Percentiles rank a stretch among this genome's conserved stretches.
phyloP scores from a whole-genome alignment of 2,329 filamentous ascomycete species.

The Alternaria postmessia region DNA sequence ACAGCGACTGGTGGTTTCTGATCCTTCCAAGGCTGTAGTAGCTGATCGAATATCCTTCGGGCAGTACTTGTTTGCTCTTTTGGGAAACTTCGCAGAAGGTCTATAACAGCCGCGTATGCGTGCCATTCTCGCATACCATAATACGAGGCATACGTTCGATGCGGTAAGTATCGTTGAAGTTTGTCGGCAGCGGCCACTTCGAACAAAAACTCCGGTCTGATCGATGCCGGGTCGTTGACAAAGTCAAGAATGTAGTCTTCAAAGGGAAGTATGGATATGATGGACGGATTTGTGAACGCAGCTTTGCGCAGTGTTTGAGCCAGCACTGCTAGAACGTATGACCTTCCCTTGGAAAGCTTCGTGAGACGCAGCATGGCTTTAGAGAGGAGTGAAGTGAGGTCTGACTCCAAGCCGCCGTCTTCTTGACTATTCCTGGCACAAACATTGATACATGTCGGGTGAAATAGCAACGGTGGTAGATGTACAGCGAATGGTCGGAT shows the following conservation, averaged over 20 bases:
- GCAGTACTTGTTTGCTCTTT: conserved; percentile 30
- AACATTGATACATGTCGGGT: conserved; percentile 39
- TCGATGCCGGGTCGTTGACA: conserved; percentile 51
- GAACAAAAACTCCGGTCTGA: conserved; percentile 56
- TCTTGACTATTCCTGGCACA: conserved; percentile 19
- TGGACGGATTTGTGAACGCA: conserved; percentile 35
- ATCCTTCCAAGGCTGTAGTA: conserved; percentile 54
- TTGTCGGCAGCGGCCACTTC: conserved; percentile 53
- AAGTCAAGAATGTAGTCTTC: conserved; percentile 52
- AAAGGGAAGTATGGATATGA: conserved; percentile 45
- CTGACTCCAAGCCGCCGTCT: background rate
- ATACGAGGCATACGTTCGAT: conserved; percentile 52
- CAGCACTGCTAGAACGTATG: conserved; percentile 46
- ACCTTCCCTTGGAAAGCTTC: conserved; percentile 42
- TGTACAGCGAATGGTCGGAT: conserved; percentile 50
- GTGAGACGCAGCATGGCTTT: conserved; percentile 39
- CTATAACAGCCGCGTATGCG: conserved; percentile 57
- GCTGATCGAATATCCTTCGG: conserved; percentile 40
- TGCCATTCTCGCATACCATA: conserved; percentile 55
- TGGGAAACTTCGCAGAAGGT: conserved; percentile 54
- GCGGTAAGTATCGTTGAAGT: conserved; percentile 39
- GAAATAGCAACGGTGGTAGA: conserved; percentile 50
- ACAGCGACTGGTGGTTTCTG: conserved; percentile 56
- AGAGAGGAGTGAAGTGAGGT: conserved; percentile 30
- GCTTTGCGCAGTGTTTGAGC: conserved; percentile 43